Evolutionary conservation across 768 basidiomycete genomes (phyloP), one percentile per base, ranked within the genome.

Genomic region (Lactifluus hygrophoroides): DNA sequence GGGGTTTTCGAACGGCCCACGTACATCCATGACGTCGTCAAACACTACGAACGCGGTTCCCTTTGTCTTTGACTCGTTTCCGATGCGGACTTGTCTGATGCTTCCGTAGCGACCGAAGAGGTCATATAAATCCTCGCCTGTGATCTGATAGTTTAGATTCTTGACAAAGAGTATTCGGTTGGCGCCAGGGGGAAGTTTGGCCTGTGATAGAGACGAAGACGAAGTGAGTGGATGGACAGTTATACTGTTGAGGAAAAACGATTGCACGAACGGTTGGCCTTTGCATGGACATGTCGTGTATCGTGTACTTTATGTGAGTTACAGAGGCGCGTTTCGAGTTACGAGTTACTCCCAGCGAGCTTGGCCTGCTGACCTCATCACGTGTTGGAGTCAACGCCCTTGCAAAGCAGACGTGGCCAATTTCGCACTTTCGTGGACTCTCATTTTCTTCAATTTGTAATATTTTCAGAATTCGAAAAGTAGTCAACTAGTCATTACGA

Each of bases 11-110:
- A 47, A 9, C 38, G 11, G 5, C 8, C 16, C 14, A 76, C 85
- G 67, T 70, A 93, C 92, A 67, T 94, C 93, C 90, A 93, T 93
- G 63, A 94, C 91, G 72, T 94, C 93, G 68, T 94, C 90, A 69
- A 90, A 94, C 14, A 95, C 94, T 3, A 98, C 90, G 68, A 95
- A 99, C 0, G 95, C 95, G 9, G 95, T 97, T 28, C 95, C 95
- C 69, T 88, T 90, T 21, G 92, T 88, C 75, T 96, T 97, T 57
- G 83, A 77, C 68, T 93, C 90, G 63, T 85, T 94, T 48, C 95
- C 95, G 63, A 96, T 84, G 62, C 95, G 83, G 62, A 99, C 86
- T 73, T 99, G 95, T 50, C 95, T 85, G 65, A 99, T 90, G 66
- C 90, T 90, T 47, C 95, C 95, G 75, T 98, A 99, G 63, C 93